Evolutionary conservation across 2,329 filamentous ascomycete species (phyloP).

Genomic region (Dendryphion nanum): DNA sequence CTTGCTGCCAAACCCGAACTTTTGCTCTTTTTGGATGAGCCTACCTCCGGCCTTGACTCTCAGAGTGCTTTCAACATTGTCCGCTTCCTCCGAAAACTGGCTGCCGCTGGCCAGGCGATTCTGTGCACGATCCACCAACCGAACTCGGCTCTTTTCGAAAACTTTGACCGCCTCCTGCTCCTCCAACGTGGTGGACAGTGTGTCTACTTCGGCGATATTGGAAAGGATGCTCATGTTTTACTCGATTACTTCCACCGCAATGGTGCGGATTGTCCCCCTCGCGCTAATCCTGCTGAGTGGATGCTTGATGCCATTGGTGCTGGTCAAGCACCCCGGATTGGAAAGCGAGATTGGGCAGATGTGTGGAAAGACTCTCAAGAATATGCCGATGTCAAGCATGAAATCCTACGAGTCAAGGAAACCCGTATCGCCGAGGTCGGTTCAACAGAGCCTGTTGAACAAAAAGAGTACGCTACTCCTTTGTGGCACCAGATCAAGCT

Average conservation of each 20-base stretch:
- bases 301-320: conserved; percentile 85
- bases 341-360: conserved; percentile 75
- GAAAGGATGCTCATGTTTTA: conserved; percentile 69
- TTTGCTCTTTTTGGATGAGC: conserved; percentile 76
- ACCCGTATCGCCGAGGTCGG: conserved; percentile 53
- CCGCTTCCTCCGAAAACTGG: conserved; percentile 73
- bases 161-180: conserved; percentile 80
- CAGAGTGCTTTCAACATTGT: conserved; percentile 76
- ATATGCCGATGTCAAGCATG: conserved; percentile 63
- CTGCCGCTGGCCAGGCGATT: conserved; percentile 79
- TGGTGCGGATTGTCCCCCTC: conserved; percentile 59
- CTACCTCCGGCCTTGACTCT: conserved; percentile 71
- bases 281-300: conserved; percentile 65
- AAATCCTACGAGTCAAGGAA: conserved; percentile 66
- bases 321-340: conserved; percentile 69
- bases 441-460: conserved; percentile 46
- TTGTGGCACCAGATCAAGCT: conserved; percentile 74
- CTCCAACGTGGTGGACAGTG: conserved; percentile 75
- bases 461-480: conserved; percentile 81
- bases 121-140: conserved; percentile 91
- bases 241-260: conserved; percentile 54
- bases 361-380: conserved; percentile 75
- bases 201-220: conserved; percentile 85
- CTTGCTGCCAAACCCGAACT: conserved; percentile 66
- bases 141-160: conserved; percentile 80